Evolutionary conservation across 164 flowering plant species (phyloP).

Genomic region (Santalum album): DNA sequence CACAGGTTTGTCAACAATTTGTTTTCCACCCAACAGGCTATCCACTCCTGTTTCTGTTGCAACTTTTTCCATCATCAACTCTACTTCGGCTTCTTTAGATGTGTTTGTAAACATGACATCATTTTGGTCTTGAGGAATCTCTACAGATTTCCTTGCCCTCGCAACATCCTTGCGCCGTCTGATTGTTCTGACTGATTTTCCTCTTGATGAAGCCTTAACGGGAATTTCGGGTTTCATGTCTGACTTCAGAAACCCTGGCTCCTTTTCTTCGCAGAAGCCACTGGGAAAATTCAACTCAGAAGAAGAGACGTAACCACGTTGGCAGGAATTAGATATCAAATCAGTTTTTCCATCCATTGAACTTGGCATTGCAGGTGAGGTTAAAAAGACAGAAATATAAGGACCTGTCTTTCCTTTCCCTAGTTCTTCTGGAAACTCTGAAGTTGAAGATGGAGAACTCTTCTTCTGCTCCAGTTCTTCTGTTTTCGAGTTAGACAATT

Average conservation of each 20-base stretch:
- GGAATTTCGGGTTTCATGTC: conserved; percentile 5
- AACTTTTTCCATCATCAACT: background rate
- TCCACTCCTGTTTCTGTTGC: background rate
- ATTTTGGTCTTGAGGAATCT: conserved; percentile 3
- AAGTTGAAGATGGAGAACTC: background rate
- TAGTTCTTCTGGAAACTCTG: background rate
- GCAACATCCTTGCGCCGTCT: conserved; percentile 11
- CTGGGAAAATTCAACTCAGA: no score
- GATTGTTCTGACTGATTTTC: conserved; percentile 24
- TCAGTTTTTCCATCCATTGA: no score
- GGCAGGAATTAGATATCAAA: no score
- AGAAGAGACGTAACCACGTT: no score
- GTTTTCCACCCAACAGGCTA: background rate
- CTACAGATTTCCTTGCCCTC: background rate
- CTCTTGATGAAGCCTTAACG: conserved; percentile 4
- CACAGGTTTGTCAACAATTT: background rate
- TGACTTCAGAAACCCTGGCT: background rate
- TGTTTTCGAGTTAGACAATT: background rate
- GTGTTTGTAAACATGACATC: no score
- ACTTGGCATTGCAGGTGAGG: no score
- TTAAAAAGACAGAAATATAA: no score
- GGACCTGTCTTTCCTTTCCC: no score
- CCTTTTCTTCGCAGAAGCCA: no score
- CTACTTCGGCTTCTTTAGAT: background rate
- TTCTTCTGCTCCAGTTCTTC: background rate